Conservation (phyloP, 2,329 filamentous ascomycete species). For the Ambrosiella beaveri region DNA sequence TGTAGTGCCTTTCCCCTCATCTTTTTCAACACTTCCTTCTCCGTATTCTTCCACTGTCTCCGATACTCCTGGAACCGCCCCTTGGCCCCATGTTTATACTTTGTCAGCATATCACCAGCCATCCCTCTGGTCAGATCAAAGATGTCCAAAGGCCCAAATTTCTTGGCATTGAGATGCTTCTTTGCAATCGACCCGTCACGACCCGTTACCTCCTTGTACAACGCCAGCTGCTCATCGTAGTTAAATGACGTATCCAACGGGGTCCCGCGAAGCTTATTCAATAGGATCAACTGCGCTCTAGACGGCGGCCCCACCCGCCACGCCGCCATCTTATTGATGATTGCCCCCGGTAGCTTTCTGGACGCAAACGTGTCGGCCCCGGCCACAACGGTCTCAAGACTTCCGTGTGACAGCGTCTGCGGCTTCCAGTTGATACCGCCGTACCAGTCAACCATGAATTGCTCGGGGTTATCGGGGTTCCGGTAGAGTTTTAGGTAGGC, state of each 20-base stretch:
- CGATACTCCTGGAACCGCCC: conserved; percentile 40
- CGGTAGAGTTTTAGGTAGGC: conserved; percentile 39
- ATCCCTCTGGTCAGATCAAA: conserved; percentile 57
- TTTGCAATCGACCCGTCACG: neutral
- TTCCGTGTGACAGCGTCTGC: too few species aligned
- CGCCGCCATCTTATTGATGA: conserved; percentile 45
- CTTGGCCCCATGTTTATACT: conserved; percentile 66
- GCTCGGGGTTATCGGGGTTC: neutral
- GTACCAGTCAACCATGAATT: neutral
- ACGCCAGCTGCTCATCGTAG: conserved; percentile 26
- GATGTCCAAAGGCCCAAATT: conserved; percentile 29
- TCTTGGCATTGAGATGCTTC: neutral
- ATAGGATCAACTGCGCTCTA: conserved; percentile 45
- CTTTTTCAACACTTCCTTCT: conserved; percentile 14
- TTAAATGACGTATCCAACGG: conserved; percentile 13
- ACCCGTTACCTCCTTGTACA: neutral
- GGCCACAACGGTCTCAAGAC: conserved; percentile 40
- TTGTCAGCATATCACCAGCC: conserved; percentile 82
- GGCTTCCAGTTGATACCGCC: too few species aligned
- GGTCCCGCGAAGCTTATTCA: conserved; percentile 47
- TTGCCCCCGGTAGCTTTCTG: conserved; percentile 45
- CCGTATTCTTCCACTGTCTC: conserved; percentile 31
- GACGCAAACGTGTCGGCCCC: conserved; percentile 67
- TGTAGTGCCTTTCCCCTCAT: neutral
- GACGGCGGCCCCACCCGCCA: conserved; percentile 58